Evolutionary conservation across 768 basidiomycete species (phyloP).

Genomic region (Brasilioporus rufonigricans): DNA sequence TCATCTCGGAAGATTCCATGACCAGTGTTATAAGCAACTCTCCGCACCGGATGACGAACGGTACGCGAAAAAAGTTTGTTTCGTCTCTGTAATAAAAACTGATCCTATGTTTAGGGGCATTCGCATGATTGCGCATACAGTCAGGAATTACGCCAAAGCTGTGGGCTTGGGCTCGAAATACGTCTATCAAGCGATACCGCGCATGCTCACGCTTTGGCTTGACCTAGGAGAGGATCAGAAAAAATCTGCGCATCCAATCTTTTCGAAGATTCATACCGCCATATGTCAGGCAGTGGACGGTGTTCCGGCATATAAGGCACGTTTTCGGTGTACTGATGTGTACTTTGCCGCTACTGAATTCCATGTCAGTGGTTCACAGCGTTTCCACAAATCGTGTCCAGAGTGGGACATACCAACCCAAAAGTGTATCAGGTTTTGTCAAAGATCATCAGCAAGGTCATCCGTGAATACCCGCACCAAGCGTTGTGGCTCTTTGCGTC

Average conservation of each 20-base stretch:
- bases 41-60: constrained; percentile 50
- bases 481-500: constrained; percentile 91
- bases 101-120: constrained; percentile 42
- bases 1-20: constrained; percentile 86
- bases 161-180: constrained; percentile 88
- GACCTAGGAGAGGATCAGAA: constrained; percentile 68
- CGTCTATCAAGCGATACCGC: constrained; percentile 92
- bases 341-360: constrained; percentile 6
- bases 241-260: constrained; percentile 36
- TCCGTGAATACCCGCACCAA: constrained; percentile 86
- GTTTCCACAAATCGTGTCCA: constrained; percentile 95
- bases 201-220: constrained; percentile 92
- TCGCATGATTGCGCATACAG: constrained; percentile 63
- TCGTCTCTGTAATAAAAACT: neutral
- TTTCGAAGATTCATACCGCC: constrained; percentile 53
- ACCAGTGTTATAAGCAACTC: constrained; percentile 67
- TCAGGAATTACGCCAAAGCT: constrained; percentile 67
- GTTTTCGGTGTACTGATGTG: constrained; percentile 5
- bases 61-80: constrained; percentile 29
- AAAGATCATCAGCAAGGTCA: constrained; percentile 65
- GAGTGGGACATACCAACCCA: constrained; percentile 73
- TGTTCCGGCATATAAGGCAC: constrained; percentile 79
- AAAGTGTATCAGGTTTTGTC: constrained; percentile 60
- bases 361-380: constrained; percentile 84
- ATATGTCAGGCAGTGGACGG: constrained; percentile 55